Evolutionary conservation across 2,329 filamentous ascomycete species (phyloP), one percentile per base, ranked within the genome.

Genomic region (Sphaerulina populicola): DNA sequence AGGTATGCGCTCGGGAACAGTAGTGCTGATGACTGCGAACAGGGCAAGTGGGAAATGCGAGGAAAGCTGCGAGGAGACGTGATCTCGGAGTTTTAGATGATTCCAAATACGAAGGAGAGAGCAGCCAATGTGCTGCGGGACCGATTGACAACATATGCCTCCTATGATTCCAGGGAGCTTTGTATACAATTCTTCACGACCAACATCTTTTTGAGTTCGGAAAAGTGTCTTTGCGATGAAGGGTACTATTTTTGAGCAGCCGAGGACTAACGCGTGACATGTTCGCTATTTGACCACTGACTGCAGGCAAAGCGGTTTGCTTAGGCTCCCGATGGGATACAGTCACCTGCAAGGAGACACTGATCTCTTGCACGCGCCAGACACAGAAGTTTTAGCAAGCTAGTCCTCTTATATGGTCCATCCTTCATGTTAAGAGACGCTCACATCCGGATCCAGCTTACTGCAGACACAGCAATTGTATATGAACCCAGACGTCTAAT

Each of bases 11-110:
- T 14, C 9, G 42, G 29, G 14, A 29, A 15, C 11, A 30, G 30
- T 30, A 45, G 39, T 41, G 38, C 58, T 61, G 33, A 61, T 40
- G 42, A 4, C 4, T 11, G 10, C 6, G 15, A 23, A 41, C 63
- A 97, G 91, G 93, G 91, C 65, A 88, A 91, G 67, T 94, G 75
- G 69, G 79, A 94, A 44, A 69, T 96, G 62, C 81, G 89, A 62
- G 91, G 83, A 52, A 97, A 97, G 83, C 79, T 87, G 69, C 85
- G 80, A 71, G 90, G 88, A 49, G 91, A 97, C 67, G 77, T 83
- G n/a, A 77, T 94, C 64, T 74, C 76, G 49, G 90, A 97, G 72
- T 91, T 79, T 69, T 97, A 72, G 63, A 55, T 36, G 63, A 30
- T 5, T 15, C 27, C 27, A 7, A 46, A n/a, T 23, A 12, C 38